Conservation (phyloP, 2,329 filamentous ascomycete species). For the Claviceps sp. region DNA sequence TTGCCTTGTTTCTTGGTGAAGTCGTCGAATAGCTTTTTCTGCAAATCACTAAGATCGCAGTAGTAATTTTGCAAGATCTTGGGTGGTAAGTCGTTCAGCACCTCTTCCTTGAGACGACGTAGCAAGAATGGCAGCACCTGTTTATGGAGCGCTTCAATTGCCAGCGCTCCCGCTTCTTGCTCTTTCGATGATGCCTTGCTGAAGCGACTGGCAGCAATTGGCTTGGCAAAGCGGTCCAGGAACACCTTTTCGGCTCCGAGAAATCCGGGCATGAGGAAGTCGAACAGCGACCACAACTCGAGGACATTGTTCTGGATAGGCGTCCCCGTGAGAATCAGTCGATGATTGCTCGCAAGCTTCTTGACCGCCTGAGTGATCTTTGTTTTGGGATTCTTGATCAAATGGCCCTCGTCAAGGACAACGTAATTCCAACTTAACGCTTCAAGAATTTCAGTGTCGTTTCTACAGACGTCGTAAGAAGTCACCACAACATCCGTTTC, state of each 20-base stretch:
- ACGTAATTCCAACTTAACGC: constrained; percentile 93
- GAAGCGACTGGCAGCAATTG: constrained; percentile 85
- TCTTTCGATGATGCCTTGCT: constrained; percentile 97
- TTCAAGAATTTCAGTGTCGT: constrained; percentile 75
- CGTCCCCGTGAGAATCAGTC: constrained; percentile 89
- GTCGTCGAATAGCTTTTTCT: constrained; percentile 90
- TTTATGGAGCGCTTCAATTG: constrained; percentile 96
- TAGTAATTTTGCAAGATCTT: constrained; percentile 99
- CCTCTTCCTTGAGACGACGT: constrained; percentile 92
- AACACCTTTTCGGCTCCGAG: constrained; percentile 92
- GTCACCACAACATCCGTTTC: constrained; percentile 89
- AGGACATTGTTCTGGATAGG: constrained; percentile 97
- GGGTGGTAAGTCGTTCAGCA: constrained; percentile 86
- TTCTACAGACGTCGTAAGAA: constrained; percentile 94
- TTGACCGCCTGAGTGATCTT: constrained; percentile 94
- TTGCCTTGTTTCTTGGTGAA: constrained; percentile 91
- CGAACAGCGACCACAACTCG: constrained; percentile 94
- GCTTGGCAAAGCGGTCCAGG: constrained; percentile 85
- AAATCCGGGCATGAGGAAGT: constrained; percentile 98
- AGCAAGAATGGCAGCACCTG: constrained; percentile 94
- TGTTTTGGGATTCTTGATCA: constrained; percentile 97
- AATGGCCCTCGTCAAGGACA: constrained; percentile 89
- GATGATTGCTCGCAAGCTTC: constrained; percentile 77
- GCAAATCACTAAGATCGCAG: constrained; percentile 89
- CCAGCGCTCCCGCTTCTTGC: constrained; percentile 89